Evolutionary conservation across 2,329 filamentous ascomycete species (phyloP).

Genomic region (Fusarium protoensiforme): DNA sequence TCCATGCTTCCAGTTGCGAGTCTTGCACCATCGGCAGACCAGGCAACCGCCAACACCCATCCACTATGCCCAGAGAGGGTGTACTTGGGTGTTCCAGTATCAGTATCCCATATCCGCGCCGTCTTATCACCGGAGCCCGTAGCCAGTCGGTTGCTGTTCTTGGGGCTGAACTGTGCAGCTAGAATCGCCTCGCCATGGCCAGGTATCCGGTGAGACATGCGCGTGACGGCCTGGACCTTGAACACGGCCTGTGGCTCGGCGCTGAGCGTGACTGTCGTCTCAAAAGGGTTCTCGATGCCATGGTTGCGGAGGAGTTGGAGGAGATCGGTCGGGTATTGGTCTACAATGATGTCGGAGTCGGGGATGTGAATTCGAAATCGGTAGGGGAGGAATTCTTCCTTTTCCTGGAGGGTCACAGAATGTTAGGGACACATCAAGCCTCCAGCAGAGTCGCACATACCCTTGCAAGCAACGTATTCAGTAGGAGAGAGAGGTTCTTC

Average conservation of each 20-base stretch:
- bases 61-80: slow-evolving; percentile 87
- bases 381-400: slow-evolving; percentile 70
- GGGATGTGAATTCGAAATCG: slow-evolving; percentile 70
- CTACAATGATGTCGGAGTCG: slow-evolving; percentile 62
- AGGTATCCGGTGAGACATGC: slow-evolving; percentile 87
- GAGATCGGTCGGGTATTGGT: slow-evolving; percentile 67
- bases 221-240: slow-evolving; percentile 89
- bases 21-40: slow-evolving; percentile 83
- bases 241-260: slow-evolving; percentile 91
- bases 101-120: slow-evolving; percentile 92
- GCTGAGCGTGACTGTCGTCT: slow-evolving; percentile 65
- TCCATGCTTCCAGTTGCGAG: slow-evolving; percentile 95
- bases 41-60: slow-evolving; percentile 90
- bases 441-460: slow-evolving; percentile 54
- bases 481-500: slow-evolving; percentile 86
- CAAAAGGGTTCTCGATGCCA: slow-evolving; percentile 68
- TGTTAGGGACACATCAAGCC: slow-evolving; percentile 2
- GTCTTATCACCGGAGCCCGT: slow-evolving; percentile 93
- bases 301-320: slow-evolving; percentile 65
- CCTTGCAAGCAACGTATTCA: slow-evolving; percentile 86
- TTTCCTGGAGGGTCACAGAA: slow-evolving; percentile 51
- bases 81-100: slow-evolving; percentile 88
- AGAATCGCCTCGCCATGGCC: slow-evolving; percentile 95
- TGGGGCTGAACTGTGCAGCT: slow-evolving; percentile 85
- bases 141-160: slow-evolving; percentile 79